Conservation (phyloP, 2,329 filamentous ascomycete genomes). For the Thermochaetoides dissita region DNA sequence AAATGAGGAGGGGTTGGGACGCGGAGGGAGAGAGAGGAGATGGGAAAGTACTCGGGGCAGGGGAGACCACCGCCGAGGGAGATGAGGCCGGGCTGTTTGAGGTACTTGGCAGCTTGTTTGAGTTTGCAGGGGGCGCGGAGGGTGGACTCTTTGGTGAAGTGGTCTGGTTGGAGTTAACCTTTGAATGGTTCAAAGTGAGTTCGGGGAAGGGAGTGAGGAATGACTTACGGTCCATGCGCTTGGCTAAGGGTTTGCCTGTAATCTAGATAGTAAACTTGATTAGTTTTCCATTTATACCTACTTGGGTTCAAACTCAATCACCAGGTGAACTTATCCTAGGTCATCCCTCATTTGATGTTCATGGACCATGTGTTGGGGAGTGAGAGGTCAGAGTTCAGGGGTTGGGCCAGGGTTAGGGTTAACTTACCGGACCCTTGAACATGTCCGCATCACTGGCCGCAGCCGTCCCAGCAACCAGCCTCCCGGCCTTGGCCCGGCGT, state of each 20-base stretch:
- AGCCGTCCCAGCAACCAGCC: slow-evolving; percentile 61
- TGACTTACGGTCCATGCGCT: slow-evolving; percentile 68
- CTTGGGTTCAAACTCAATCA: too few species aligned
- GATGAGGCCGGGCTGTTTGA: slow-evolving; percentile 72
- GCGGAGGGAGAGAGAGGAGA: slow-evolving; percentile 62
- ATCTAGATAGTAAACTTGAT: slow-evolving; percentile 11
- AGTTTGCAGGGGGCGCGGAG: slow-evolving; percentile 53
- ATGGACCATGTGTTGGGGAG: too few species aligned
- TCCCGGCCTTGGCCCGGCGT: slow-evolving; percentile 56
- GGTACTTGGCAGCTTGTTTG: slow-evolving; percentile 66
- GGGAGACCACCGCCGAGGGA: slow-evolving; percentile 87
- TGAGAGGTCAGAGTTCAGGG: background rate
- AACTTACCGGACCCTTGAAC: slow-evolving; percentile 61
- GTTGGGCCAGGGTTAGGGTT: background rate
- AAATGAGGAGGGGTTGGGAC: slow-evolving; percentile 58
- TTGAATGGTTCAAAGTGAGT: background rate
- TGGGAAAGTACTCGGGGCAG: slow-evolving; percentile 82
- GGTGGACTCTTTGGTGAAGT: slow-evolving; percentile 49
- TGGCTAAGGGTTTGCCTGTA: slow-evolving; percentile 56
- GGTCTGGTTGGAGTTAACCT: slow-evolving; percentile 24
- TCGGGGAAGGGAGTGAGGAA: background rate
- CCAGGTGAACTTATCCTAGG: too few species aligned
- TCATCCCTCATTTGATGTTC: too few species aligned
- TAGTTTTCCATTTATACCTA: too few species aligned
- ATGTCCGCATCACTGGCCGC: slow-evolving; percentile 65